These are phyloP conservation scores for Calocybe gambosa DNA, from an alignment of 1,284 basidiomycete genomes.

Conservation along the genomic window DNA sequence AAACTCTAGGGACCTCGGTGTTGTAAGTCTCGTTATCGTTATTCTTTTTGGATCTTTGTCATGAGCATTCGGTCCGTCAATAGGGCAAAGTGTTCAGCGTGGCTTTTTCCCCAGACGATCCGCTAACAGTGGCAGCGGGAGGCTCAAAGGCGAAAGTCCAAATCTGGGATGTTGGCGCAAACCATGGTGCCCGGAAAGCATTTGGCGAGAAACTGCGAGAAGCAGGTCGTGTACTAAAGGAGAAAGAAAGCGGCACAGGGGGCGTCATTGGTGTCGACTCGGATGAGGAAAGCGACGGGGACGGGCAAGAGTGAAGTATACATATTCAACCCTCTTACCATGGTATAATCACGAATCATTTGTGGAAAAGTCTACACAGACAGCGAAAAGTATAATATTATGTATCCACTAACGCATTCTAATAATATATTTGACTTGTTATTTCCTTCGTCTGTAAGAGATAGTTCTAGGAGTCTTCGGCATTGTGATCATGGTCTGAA, in stretches of 20 bases:
- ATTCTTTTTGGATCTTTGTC: neutral
- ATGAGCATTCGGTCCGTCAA: neutral
- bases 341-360: neutral
- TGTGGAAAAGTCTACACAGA: neutral
- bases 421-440: conserved; percentile 4
- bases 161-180: conserved; percentile 89
- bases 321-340: neutral
- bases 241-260: conserved; percentile 52
- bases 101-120: conserved; percentile 89
- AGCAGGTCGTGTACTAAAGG: conserved; percentile 61
- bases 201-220: conserved; percentile 70
- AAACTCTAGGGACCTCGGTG: conserved; percentile 85
- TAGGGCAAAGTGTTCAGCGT: conserved; percentile 95
- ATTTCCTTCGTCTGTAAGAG: conserved; percentile 30
- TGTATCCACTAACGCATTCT: conserved; percentile 1
- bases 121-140: conserved; percentile 89
- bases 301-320: conserved; percentile 26
- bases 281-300: conserved; percentile 60
- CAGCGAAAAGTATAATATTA: conserved; percentile 2
- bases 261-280: conserved; percentile 66
- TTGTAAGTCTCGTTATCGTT: conserved; percentile 53
- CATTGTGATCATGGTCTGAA: conserved; percentile 40
- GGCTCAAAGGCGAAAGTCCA: conserved; percentile 92
- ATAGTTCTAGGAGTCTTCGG: conserved; percentile 33
- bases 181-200: conserved; percentile 71